These are phyloP conservation scores for Teratosphaeria gauchensis DNA, from an alignment of 2,329 filamentous ascomycete species.

Conservation along the genomic window DNA sequence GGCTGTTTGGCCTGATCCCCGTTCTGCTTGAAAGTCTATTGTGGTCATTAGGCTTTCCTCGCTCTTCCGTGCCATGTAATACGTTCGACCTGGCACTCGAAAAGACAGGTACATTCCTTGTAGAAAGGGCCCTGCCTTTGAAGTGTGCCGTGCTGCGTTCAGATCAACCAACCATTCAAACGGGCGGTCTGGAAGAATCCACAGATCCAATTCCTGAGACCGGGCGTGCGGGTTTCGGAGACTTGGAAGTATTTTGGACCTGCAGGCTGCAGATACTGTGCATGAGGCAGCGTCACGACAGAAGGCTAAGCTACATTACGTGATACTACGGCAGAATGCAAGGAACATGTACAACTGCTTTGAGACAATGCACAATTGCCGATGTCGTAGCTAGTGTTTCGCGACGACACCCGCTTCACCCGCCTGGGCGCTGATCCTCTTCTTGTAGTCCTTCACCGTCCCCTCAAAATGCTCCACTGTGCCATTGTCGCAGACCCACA, in stretches of 20 bases:
- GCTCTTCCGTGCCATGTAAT: neutral
- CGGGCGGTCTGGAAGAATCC: neutral
- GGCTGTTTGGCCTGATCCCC: neutral
- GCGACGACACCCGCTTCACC: conserved; percentile 69
- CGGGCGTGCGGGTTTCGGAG: neutral
- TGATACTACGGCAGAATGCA: neutral
- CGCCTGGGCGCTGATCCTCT: conserved; percentile 73
- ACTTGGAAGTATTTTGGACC: neutral
- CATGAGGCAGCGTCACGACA: neutral
- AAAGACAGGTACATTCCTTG: neutral
- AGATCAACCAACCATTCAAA: neutral
- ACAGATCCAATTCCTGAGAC: neutral
- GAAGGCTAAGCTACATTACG: neutral
- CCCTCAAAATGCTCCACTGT: conserved; percentile 94
- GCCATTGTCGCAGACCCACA: conserved; percentile 95
- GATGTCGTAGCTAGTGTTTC: conserved; percentile 20
- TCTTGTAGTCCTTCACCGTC: conserved; percentile 95
- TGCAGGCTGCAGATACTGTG: neutral
- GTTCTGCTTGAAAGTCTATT: neutral
- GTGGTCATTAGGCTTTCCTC: neutral
- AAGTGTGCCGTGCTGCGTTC: neutral
- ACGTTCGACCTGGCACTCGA: neutral
- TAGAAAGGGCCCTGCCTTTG: neutral
- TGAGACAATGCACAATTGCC: neutral
- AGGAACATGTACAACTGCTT: neutral